phyloP scores from a whole-genome alignment of 352 stramenopile species.

The Detonula confervacea region DNA sequence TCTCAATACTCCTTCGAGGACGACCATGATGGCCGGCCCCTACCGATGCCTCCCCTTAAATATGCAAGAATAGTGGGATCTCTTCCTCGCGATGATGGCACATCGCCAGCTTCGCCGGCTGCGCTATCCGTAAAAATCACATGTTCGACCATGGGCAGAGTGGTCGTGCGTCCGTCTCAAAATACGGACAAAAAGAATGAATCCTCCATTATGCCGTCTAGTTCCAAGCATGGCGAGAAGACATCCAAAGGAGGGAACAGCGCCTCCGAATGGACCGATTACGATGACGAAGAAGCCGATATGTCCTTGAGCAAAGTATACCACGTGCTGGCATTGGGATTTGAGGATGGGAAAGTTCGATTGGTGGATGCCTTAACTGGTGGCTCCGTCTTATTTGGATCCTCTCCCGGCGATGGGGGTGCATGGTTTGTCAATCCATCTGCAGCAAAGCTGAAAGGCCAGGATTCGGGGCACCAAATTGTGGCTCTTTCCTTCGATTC shows the following conservation, averaged over 20 bases:
- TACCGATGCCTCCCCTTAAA: conserved; percentile 62
- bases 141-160: conserved; percentile 40
- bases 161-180: conserved; percentile 29
- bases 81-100: conserved; percentile 33
- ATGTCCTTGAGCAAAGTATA: conserved; percentile 23
- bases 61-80: conserved; percentile 61
- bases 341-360: conserved; percentile 53
- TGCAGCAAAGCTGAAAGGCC: neutral
- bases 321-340: conserved; percentile 52
- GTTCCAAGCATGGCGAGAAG: conserved; percentile 20
- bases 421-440: conserved; percentile 48
- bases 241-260: conserved; percentile 10
- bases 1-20: conserved; percentile 54
- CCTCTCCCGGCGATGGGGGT: conserved; percentile 26
- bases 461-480: conserved; percentile 29
- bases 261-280: conserved; percentile 17
- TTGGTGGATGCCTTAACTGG: conserved; percentile 49
- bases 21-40: conserved; percentile 32
- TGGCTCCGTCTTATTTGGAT: conserved; percentile 39
- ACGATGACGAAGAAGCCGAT: conserved; percentile 29
- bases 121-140: conserved; percentile 40
- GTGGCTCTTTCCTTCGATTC: conserved; percentile 79
- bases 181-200: conserved; percentile 13
- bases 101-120: conserved; percentile 6
- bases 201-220: conserved; percentile 16